phyloP scores from a whole-genome alignment of 2,329 filamentous ascomycete species.

The Diaporthe amygdali region DNA sequence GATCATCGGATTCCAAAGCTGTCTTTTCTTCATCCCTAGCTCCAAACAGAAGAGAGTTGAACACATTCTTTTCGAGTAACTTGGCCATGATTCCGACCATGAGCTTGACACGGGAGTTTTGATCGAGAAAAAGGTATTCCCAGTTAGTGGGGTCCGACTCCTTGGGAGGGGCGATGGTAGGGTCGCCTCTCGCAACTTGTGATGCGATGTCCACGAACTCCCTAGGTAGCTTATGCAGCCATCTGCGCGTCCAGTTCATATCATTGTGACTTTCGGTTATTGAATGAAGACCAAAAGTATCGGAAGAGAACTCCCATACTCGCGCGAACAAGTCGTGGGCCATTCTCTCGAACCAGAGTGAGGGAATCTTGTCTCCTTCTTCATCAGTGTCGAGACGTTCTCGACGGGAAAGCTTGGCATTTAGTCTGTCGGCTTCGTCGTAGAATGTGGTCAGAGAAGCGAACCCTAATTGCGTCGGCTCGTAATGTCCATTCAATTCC shows the following conservation, averaged over 20 bases:
- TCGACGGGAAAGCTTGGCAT: neutral
- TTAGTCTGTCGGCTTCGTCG: neutral
- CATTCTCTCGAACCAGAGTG: constrained; percentile 24
- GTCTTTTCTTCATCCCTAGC: constrained; percentile 32
- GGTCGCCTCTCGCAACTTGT: constrained; percentile 23
- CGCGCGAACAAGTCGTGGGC: constrained; percentile 17
- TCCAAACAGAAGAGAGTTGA: constrained; percentile 46
- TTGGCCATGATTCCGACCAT: constrained; percentile 42
- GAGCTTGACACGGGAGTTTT: constrained; percentile 31
- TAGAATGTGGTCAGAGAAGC: neutral
- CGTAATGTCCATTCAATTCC: neutral
- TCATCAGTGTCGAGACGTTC: neutral
- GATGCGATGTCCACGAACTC: constrained; percentile 23
- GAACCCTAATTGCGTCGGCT: constrained; percentile 9
- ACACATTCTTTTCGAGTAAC: constrained; percentile 44
- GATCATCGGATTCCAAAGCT: constrained; percentile 32
- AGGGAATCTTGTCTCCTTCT: constrained; percentile 18
- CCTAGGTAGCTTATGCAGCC: constrained; percentile 13
- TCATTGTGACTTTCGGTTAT: neutral
- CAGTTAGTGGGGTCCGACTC: constrained; percentile 10
- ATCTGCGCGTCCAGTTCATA: constrained; percentile 17
- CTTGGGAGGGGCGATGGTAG: neutral
- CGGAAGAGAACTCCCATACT: constrained; percentile 22
- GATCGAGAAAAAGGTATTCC: constrained; percentile 20
- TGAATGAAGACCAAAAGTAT: constrained; percentile 10